These are phyloP conservation scores for Meredithiella fracta DNA, from an alignment of 2,329 filamentous ascomycete species.

Conservation along the genomic window DNA sequence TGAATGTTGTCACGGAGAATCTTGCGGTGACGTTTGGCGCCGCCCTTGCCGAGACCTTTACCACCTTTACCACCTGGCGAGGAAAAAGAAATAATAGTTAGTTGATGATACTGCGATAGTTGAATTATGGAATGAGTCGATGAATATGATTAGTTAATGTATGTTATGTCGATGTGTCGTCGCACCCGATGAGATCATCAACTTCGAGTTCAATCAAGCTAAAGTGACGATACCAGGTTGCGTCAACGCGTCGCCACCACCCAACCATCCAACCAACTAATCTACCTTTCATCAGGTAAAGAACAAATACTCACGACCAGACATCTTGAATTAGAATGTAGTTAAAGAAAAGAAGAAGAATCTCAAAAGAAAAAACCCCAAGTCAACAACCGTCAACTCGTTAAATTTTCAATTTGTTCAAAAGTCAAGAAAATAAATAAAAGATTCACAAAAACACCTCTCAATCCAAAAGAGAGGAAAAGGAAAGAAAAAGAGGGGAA, in stretches of 20 bases:
- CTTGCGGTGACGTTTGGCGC: conserved; percentile 98
- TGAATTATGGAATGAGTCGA: not conserved
- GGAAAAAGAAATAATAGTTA: conserved; percentile 3
- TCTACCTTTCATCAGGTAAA: not conserved
- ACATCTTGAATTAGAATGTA: conserved; percentile 14
- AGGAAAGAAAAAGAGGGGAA: conserved; percentile 3
- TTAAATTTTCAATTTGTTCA: not conserved
- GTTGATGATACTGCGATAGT: not conserved
- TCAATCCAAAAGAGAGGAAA: not conserved
- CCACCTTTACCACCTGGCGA: conserved; percentile 67
- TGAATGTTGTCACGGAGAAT: conserved; percentile 99
- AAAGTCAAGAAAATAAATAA: not conserved
- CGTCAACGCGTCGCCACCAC: conserved; percentile 10
- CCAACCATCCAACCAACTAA: not conserved
- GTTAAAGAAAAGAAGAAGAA: not conserved
- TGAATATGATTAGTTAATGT: not conserved
- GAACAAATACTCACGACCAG: conserved; percentile 15
- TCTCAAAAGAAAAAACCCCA: not conserved
- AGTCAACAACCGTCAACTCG: not conserved
- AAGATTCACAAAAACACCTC: conserved; percentile 6
- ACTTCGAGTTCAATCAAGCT: not conserved
- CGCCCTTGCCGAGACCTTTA: conserved; percentile 95
- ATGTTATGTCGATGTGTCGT: too few species aligned
- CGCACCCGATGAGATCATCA: not conserved
- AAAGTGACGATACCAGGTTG: not conserved